Base-by-base conservation (phyloP, 2,329 filamentous ascomycete genomes). In the Colletotrichum eleusines region DNA sequence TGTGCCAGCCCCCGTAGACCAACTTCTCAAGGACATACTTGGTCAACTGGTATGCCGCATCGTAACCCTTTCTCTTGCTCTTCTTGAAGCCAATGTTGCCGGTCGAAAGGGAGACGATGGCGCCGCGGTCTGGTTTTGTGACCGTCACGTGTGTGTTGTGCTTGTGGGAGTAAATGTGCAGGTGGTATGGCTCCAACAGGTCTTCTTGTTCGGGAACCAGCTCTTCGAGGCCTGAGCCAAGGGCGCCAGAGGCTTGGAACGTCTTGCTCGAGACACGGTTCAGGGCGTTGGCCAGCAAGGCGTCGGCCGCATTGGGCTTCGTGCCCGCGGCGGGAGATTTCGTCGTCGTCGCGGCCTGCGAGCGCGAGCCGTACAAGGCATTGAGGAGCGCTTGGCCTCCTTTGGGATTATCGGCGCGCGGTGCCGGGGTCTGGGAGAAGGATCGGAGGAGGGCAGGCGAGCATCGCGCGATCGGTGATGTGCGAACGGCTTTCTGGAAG, bases 91-190 rank as follows among this genome's bases (percentile, higher is more conserved):
- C 95, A 71, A 99, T 89, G 77, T 97, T 94, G 59, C 96, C 96
- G 70, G 91, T 89, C 2, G 92, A 93, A 75, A 97, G 82, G 16
- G 91, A 94, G 74, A 99, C 86, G 74, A 98, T 88, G 35, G 94
- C 89, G 74, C 94, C 89, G 58, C 92, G 88, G 79, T 94, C 91
- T 35, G 96, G 95, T 77, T 91, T 91, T 28, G 94, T 94, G 74
- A 98, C 89, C 1, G 95, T 98, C 77, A 99, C 88, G 82, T 98
- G 94, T 26, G 94, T 96, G 84, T 99, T 99, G 88, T 98, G 96
- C 84, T 94, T 97, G 80, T 93, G 91, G 35, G 92, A 84, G 82
- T 90, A 95, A 80, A 99, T 86, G 84, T 97, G 94, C 74, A 99
- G 87, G 80, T 97, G 94, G 84, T 94, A 94, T 2, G 93, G 91